Base-by-base conservation (phyloP, 352 stramenopile species). In the Lagenidium giganteum region DNA sequence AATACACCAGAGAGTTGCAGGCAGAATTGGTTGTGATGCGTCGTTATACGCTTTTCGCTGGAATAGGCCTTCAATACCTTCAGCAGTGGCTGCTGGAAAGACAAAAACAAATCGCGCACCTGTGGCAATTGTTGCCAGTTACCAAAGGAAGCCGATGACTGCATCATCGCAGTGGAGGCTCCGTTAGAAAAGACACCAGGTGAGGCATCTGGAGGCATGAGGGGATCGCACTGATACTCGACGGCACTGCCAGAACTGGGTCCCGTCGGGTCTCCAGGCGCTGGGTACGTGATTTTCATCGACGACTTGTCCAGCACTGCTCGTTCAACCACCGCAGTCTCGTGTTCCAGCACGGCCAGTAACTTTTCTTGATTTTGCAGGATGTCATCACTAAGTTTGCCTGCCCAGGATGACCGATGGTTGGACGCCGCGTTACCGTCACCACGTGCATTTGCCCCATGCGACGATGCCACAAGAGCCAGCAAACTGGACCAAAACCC, bases 341-440 rank as follows among this genome's bases (percentile, higher is more conserved):
- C 77, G 28, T 89, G 74, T 45, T 89, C 77, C 11, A 89, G 50
- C 12, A 89, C 58, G n/a, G 77, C 70, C 8, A 89, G 60, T 22
- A 89, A 38, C 25, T 89, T 89, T 36, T 89, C 77, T 42, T 87
- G 77, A 29, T 89, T 89, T 55, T 89, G 74, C 11, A 89, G 52
- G 40, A 89, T 89, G 14, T 87, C 77, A n/a, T 89, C 77, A 22
- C 67, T 84, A 16, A 89, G 61, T 22, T 72, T 65, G 22, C 72
- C 70, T 25, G 64, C 70, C 74, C 77, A 89, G 3, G 70, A 61
- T 26, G 51, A 59, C 9, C 32, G 51, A n/a, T n/a, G n/a, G n/a
- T n/a, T n/a, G n/a, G n/a, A n/a, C n/a, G n/a, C n/a, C n/a, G n/a
- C n/a, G n/a, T n/a, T n/a, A n/a, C n/a, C n/a, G n/a, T n/a, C n/a